These are phyloP conservation scores for Orbilia ellipsospora DNA, from an alignment of 2,329 filamentous ascomycete genomes.

Conservation along the genomic window DNA sequence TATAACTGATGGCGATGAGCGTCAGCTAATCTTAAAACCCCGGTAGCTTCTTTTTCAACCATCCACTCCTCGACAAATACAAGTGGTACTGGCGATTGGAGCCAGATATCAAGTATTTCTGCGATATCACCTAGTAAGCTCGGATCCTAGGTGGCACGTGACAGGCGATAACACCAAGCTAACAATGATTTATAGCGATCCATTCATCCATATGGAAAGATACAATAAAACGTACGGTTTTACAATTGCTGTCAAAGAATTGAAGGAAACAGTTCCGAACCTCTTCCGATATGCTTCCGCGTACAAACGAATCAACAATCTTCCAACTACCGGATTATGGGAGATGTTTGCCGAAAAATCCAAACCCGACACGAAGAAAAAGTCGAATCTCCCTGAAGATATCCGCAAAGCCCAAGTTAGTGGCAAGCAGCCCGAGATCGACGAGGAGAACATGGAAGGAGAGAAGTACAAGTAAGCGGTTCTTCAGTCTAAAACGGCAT, in stretches of 20 bases:
- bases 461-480: conserved; percentile 81
- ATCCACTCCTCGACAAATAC: conserved; percentile 92
- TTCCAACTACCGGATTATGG: conserved; percentile 92
- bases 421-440: conserved; percentile 78
- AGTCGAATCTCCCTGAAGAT: conserved; percentile 78
- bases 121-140: conserved; percentile 95
- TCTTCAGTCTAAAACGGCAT: background rate
- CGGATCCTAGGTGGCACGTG: conserved; percentile 35
- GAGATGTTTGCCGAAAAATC: conserved; percentile 95
- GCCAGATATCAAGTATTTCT: conserved; percentile 99
- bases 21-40: conserved; percentile 20
- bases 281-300: conserved; percentile 99
- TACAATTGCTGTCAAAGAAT: conserved; percentile 97
- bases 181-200: conserved; percentile 73
- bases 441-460: conserved; percentile 93
- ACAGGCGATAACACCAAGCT: conserved; percentile 57
- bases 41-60: conserved; percentile 90
- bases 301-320: conserved; percentile 91
- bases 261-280: conserved; percentile 97
- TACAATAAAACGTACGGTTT: conserved; percentile 98
- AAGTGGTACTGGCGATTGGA: conserved; percentile 99
- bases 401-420: conserved; percentile 78
- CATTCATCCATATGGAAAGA: conserved; percentile 93
- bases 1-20: background rate
- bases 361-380: conserved; percentile 67